Percentiles rank a stretch among this genome's conserved stretches.
Conservation (phyloP, 768 basidiomycete genomes). For the Serendipita sp. region DNA sequence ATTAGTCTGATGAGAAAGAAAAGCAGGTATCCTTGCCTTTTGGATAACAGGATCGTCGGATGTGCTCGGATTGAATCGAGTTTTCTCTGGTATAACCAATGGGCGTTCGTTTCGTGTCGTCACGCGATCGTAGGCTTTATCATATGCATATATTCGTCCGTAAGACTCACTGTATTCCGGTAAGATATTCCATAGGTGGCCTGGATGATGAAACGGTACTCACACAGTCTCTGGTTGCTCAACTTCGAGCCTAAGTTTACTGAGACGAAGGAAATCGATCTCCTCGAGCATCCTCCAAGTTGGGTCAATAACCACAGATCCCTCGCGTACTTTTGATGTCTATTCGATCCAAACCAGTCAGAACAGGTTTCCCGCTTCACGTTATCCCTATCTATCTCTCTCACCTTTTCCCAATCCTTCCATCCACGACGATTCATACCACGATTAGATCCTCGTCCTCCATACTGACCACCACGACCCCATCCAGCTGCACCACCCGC, state of each 20-base stretch:
- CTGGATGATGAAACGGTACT: constrained; percentile 18
- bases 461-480: constrained; percentile 20
- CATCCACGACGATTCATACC: constrained; percentile 44
- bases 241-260: constrained; percentile 85
- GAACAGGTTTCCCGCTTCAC: not conserved
- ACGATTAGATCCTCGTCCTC: constrained; percentile 33
- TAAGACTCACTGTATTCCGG: constrained; percentile 49
- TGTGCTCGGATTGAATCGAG: constrained; percentile 94
- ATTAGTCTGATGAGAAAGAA: not conserved
- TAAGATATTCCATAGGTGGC: constrained; percentile 5
- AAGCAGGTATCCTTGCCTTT: constrained; percentile 33
- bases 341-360: constrained; percentile 15
- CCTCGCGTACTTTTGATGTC: constrained; percentile 76
- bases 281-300: constrained; percentile 95
- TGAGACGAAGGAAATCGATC: constrained; percentile 83
- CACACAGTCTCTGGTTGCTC: constrained; percentile 84
- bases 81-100: constrained; percentile 81
- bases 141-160: constrained; percentile 82
- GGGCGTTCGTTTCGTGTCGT: constrained; percentile 86
- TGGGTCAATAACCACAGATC: constrained; percentile 81
- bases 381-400: constrained; percentile 9
- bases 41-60: constrained; percentile 96
- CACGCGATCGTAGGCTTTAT: constrained; percentile 88
- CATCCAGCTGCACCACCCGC: constrained; percentile 14
- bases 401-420: constrained; percentile 90